These are phyloP conservation scores for Allantophomopsis lycopodina DNA, from an alignment of 2,329 filamentous ascomycete genomes.

Conservation along the genomic window DNA sequence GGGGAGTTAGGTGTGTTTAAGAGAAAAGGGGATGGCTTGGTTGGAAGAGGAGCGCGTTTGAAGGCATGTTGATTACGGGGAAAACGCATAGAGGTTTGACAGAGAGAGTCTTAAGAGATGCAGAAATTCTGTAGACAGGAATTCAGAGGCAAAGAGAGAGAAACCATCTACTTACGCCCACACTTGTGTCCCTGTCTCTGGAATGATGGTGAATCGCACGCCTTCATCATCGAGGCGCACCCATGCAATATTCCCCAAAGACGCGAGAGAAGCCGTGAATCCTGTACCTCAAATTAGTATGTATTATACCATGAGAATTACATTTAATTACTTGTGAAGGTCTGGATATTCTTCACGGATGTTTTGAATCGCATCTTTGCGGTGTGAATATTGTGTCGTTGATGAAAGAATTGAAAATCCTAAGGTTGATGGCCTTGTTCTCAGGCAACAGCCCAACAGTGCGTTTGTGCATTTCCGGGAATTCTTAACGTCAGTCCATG, in stretches of 20 bases:
- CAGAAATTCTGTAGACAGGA: no score
- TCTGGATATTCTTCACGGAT: conserved; percentile 50
- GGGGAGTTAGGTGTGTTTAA: no score
- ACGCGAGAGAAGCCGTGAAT: conserved; percentile 47
- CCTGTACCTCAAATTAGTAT: conserved; percentile 25
- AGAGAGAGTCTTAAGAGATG: conserved; percentile 3
- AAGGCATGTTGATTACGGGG: no score
- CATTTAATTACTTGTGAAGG: conserved; percentile 41
- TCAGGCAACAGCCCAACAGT: no score
- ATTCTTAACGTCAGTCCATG: no score
- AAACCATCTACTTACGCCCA: conserved; percentile 62
- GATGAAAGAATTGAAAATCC: no score
- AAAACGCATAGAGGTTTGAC: background rate
- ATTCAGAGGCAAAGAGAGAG: background rate
- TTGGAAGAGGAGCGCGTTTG: no score
- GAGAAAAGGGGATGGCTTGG: no score
- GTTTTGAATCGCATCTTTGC: conserved; percentile 48
- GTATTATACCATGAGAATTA: no score
- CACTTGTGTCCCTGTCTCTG: conserved; percentile 87
- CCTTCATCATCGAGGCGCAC: conserved; percentile 69
- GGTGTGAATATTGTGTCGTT: no score
- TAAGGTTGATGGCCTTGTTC: no score
- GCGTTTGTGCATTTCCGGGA: no score
- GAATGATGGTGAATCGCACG: conserved; percentile 89
- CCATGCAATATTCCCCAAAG: conserved; percentile 30